Conservation (phyloP, 331 rosid genomes). For the Acacia pycnantha region DNA sequence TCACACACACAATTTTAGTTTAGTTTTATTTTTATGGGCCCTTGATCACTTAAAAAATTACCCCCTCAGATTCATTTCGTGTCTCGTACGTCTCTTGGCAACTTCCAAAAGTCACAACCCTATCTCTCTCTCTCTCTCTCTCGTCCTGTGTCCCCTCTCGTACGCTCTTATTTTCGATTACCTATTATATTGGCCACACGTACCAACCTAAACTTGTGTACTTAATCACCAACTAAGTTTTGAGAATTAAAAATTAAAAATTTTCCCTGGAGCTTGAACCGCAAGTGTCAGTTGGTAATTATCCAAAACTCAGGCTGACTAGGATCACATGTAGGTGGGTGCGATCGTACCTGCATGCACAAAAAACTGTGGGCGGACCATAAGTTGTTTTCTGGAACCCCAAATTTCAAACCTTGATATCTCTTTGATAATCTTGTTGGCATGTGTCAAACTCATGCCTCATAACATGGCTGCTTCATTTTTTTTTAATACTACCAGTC, state of each 20-base stretch:
- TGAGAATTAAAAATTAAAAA: neutral
- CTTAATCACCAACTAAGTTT: neutral
- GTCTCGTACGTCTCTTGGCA: slow-evolving; percentile 50
- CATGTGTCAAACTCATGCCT: slow-evolving; percentile 19
- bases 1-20: neutral
- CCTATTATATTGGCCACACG: neutral
- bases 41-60: neutral
- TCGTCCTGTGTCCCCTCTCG: neutral
- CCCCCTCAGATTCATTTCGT: slow-evolving; percentile 27
- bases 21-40: neutral
- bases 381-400: neutral
- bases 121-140: neutral
- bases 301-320: neutral
- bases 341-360: neutral
- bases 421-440: neutral
- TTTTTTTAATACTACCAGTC: too few relatives aligned
- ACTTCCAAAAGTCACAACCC: slow-evolving; percentile 50
- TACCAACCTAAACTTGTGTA: neutral
- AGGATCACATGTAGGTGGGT: neutral
- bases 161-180: neutral
- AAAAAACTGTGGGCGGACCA: neutral
- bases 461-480: neutral
- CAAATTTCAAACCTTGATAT: neutral
- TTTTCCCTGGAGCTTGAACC: too few relatives aligned
- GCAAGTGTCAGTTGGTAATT: neutral